Evolutionary conservation across 768 basidiomycete species (phyloP), one percentile per base, ranked within the genome.

Genomic region (Pulveroboletus frians): DNA sequence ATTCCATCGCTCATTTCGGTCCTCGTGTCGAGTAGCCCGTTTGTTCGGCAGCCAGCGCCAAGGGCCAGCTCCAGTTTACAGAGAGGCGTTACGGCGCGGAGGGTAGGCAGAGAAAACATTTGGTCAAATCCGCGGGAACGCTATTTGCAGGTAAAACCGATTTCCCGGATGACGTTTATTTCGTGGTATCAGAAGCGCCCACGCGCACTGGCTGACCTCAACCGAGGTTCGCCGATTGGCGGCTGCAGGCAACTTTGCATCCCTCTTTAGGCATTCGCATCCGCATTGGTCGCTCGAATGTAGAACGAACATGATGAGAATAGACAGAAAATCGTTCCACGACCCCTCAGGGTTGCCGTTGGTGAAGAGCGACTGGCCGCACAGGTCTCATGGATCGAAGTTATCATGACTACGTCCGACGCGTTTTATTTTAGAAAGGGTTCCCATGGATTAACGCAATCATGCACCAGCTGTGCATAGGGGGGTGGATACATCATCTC

Each of bases 371-470:
- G 44, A 39, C 44, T 36, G 35, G 27, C 45, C 39, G 43, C 51
- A 41, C 51, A 39, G 35, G 39, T 46, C n/a, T 50, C 46, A 50
- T 51, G 47, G 31, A 47, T 51, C 43, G 34, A 38, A 20, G 37
- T n/a, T 39, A 20, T 31, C 29, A n/a, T 30, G 37, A 31, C 44
- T 13, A 14, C 35, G 26, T 32, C 39, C 31, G 18, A 26, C 32
- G 30, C 20, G 8, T 45, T 32, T 23, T 43, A 26, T 27, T 35
- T 14, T 17, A 51, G 46, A 47, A 18, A 30, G 49, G 46, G 41
- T 53, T 59, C 21, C 51, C 52, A 23, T 64, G 51, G 53, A 55
- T 58, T 52, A 48, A 58, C 55, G 52, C 64, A 35, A 54, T 49
- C 53, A 54, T 58, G 60, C 51, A 51, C 21, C 51, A 46, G 31